Evolutionary conservation across 768 basidiomycete species (phyloP).

Genomic region (Boletellus ananiceps): DNA sequence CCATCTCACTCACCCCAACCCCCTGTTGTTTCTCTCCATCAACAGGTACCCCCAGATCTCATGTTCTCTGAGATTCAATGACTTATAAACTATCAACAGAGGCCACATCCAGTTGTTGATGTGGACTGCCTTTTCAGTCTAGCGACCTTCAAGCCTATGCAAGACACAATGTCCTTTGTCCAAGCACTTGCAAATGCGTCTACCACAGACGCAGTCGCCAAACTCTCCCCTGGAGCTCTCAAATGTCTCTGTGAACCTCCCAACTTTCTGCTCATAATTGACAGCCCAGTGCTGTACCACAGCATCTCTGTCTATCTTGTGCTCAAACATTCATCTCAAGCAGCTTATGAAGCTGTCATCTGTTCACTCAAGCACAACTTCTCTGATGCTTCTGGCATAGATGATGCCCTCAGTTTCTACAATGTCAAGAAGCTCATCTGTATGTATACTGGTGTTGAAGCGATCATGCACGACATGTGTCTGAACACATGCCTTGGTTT

Average conservation of each 20-base stretch:
- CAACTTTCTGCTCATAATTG: background rate
- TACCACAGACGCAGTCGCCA: background rate
- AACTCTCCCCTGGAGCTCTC: background rate
- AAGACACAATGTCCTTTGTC: background rate
- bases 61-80: too few relatives aligned
- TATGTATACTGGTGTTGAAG: constrained; percentile 26
- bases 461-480: constrained; percentile 40
- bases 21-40: too few relatives aligned
- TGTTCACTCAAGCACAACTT: background rate
- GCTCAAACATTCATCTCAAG: background rate
- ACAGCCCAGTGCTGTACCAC: background rate
- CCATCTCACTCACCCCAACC: too few relatives aligned
- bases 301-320: background rate
- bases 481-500: constrained; percentile 37
- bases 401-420: background rate
- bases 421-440: constrained; percentile 4
- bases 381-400: background rate
- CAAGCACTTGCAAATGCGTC: background rate
- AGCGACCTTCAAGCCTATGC: background rate
- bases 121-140: background rate
- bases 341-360: background rate
- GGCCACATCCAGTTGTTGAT: background rate
- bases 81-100: background rate
- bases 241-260: background rate
- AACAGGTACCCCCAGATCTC: too few relatives aligned